Evolutionary conservation across 306 rosid genomes (phyloP).

Genomic region (Castanospermum australe): DNA sequence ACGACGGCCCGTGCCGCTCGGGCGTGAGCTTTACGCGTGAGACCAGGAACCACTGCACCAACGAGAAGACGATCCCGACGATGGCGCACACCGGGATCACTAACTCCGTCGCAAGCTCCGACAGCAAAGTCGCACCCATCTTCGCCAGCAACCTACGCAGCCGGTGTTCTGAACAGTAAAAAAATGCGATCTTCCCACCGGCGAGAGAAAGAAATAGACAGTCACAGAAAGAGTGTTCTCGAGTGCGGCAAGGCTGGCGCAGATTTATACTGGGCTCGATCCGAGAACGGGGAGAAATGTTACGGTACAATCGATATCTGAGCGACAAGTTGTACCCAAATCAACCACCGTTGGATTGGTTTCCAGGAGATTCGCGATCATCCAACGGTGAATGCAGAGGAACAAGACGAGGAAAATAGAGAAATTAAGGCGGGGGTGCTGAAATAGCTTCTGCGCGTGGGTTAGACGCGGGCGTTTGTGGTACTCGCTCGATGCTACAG

Average conservation of each 20-base stretch:
- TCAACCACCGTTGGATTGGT: neutral
- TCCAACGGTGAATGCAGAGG: neutral
- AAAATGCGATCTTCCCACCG: neutral
- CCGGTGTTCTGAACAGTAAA: neutral
- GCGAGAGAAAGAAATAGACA: neutral
- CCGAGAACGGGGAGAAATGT: neutral
- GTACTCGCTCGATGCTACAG: neutral
- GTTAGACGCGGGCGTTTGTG: neutral
- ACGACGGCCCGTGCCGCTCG: slow-evolving; percentile 36
- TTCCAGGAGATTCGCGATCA: neutral
- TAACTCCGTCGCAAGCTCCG: slow-evolving; percentile 54
- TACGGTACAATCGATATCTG: neutral
- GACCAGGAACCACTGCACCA: slow-evolving; percentile 57
- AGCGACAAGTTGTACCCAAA: neutral
- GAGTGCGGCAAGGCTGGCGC: neutral
- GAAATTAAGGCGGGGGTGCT: neutral
- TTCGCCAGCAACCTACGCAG: slow-evolving; percentile 42
- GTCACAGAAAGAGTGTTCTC: neutral
- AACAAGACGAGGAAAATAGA: neutral
- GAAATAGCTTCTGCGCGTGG: neutral
- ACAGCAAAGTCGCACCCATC: slow-evolving; percentile 44
- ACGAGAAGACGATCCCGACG: slow-evolving; percentile 60
- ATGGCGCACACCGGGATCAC: slow-evolving; percentile 57
- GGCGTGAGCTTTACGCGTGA: slow-evolving; percentile 61
- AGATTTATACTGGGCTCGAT: slow-evolving; percentile 30